These are phyloP conservation scores for Hymenotorrendiella dingleyae DNA, from an alignment of 2,329 filamentous ascomycete genomes.

Conservation along the genomic window DNA sequence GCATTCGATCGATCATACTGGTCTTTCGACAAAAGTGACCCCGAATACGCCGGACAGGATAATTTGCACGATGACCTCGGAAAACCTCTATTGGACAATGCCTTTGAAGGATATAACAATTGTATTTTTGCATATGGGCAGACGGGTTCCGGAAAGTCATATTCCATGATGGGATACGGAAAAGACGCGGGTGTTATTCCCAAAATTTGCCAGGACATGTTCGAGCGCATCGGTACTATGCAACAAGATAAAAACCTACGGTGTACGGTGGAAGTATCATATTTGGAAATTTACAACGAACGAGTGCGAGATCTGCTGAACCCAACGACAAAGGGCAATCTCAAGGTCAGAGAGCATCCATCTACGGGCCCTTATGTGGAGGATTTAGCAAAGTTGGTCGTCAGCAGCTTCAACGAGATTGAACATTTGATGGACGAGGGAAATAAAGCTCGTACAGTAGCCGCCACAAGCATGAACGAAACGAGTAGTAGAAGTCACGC, in stretches of 20 bases:
- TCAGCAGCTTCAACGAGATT: slow-evolving; percentile 90
- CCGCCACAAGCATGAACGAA: slow-evolving; percentile 99
- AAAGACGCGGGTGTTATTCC: slow-evolving; percentile 94
- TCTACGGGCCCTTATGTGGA: slow-evolving; percentile 97
- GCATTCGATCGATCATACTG: slow-evolving; percentile 97
- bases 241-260: slow-evolving; percentile 68
- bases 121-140: slow-evolving; percentile 99
- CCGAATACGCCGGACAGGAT: slow-evolving; percentile 84
- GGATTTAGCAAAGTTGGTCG: slow-evolving; percentile 90
- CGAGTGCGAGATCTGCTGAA: slow-evolving; percentile 92
- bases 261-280: slow-evolving; percentile 96
- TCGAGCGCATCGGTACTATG: slow-evolving; percentile 70
- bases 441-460: slow-evolving; percentile 96
- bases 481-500: slow-evolving; percentile 97
- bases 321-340: slow-evolving; percentile 88
- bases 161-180: slow-evolving; percentile 99
- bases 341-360: slow-evolving; percentile 96
- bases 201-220: slow-evolving; percentile 97
- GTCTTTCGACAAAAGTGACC: slow-evolving; percentile 82
- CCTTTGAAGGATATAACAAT: slow-evolving; percentile 97
- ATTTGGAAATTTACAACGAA: slow-evolving; percentile 99
- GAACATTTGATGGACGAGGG: slow-evolving; percentile 98
- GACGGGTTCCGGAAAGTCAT: slow-evolving; percentile 96
- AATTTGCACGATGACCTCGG: slow-evolving; percentile 85
- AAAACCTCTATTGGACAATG: slow-evolving; percentile 89